Conservation (phyloP, 495 filamentous ascomycete species). For the Aspergillus haitiensis region DNA sequence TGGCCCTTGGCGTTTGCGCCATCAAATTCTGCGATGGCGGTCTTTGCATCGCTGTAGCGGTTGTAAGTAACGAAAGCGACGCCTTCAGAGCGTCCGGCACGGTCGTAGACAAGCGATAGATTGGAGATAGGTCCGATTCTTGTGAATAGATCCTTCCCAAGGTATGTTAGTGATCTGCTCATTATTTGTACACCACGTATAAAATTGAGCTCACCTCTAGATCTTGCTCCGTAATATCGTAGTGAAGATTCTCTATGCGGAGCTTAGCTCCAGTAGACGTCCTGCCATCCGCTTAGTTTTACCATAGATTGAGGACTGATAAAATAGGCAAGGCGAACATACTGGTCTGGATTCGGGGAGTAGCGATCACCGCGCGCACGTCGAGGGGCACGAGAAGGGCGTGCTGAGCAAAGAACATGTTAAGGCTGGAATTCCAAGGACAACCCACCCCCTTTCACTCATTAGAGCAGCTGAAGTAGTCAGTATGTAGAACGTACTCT, state of each 20-base stretch:
- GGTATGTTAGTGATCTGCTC: not conserved
- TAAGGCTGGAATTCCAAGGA: slow-evolving; percentile 9
- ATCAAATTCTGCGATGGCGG: slow-evolving; percentile 79
- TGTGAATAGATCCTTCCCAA: slow-evolving; percentile 70
- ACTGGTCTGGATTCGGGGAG: slow-evolving; percentile 55
- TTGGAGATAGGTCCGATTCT: slow-evolving; percentile 71
- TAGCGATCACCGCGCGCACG: slow-evolving; percentile 38
- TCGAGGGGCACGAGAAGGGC: slow-evolving; percentile 42
- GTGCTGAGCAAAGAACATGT: slow-evolving; percentile 34
- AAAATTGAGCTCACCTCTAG: slow-evolving; percentile 60
- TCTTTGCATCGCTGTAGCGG: slow-evolving; percentile 62
- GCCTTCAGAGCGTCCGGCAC: slow-evolving; percentile 86
- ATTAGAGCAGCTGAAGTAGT: slow-evolving; percentile 23
- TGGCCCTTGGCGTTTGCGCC: slow-evolving; percentile 92
- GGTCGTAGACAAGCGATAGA: slow-evolving; percentile 79
- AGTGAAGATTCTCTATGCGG: slow-evolving; percentile 89
- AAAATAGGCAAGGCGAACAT: slow-evolving; percentile 30
- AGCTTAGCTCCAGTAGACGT: slow-evolving; percentile 66
- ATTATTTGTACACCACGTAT: not conserved
- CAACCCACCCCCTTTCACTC: not conserved
- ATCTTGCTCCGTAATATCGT: slow-evolving; percentile 85
- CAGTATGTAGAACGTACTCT: slow-evolving; percentile 38
- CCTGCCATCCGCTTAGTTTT: slow-evolving; percentile 15
- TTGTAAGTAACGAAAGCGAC: slow-evolving; percentile 82
- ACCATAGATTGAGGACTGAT: slow-evolving; percentile 19